Base-by-base conservation (phyloP, 177 flowering plant species). In the Vitis hybrid region DNA sequence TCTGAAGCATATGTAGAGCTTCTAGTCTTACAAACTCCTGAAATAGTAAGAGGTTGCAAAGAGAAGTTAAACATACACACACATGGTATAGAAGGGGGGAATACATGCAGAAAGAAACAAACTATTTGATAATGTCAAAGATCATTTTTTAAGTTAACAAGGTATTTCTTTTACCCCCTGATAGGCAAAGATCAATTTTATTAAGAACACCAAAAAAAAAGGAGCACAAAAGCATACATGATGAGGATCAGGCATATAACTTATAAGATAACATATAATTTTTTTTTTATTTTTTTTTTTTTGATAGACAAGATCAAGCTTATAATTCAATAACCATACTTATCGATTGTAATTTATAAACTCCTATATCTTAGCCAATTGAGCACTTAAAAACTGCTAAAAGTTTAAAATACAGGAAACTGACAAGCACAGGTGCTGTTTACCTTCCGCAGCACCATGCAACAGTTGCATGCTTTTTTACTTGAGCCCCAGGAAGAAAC, bases 11-110 rank as follows among this genome's bases (percentile, higher is more conserved):
- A 71, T 84, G 82, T 50, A 95, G 73, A 69, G 98, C 97, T 73
- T 95, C 98, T 86, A 88, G 87, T 74, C 97, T 88, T 72, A 95
- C 99, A 81, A 87, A 95, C 53, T 89, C 98, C 99, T 95, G 79
- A 65, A 69, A 66, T 51, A 55, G 6, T 52, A 14, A 66, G 9
- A 60, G 8, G 5, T 26, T 14, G 48, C 20, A 50, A 69, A 66
- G n/a, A 70, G 16, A 54, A 59, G 59, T 51, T 31, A 20, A 54
- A 31, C 15, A 65, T 1, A 34, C 34, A 68, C 18, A 22, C 5
- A 12, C 29, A 18, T 18, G 19, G 3, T 2, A 26, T 7, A 8
- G 15, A 18, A 5, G 34, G 3, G 19, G 11, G 34, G 56, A 34
- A 45, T 18, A 50, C 45, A 39, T 39, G 45, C 45, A 39, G 45